These are phyloP conservation scores for Herpetomonas tarakana DNA, from an alignment of 208 protist genomes.

Conservation along the genomic window DNA sequence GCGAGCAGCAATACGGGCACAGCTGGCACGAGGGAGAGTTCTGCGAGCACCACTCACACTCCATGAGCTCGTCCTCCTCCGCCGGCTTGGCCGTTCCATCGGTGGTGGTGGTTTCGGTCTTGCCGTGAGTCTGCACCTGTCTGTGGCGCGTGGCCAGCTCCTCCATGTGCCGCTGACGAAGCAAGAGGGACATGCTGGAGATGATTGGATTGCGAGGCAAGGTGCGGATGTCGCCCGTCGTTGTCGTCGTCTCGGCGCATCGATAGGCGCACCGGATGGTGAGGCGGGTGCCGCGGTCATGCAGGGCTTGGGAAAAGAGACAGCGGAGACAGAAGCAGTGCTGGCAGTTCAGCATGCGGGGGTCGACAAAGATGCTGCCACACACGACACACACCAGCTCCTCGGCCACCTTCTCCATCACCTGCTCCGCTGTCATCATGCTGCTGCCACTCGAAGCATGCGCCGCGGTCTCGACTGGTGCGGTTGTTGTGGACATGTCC, in stretches of 20 bases:
- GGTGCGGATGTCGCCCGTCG: constrained; percentile 38
- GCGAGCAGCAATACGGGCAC: constrained; percentile 39
- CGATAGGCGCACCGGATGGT: constrained; percentile 43
- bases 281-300: constrained; percentile 25
- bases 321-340: constrained; percentile 75
- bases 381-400: constrained; percentile 56
- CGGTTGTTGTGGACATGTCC: too few species aligned
- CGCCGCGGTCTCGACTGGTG: background rate
- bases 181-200: constrained; percentile 22
- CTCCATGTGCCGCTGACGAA: constrained; percentile 16
- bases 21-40: constrained; percentile 21
- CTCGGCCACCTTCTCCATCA: constrained; percentile 22
- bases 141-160: background rate
- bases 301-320: constrained; percentile 29
- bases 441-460: constrained; percentile 10
- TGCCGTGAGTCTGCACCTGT: background rate
- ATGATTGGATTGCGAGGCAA: constrained; percentile 43
- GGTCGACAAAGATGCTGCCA: constrained; percentile 46
- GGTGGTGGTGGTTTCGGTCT: background rate
- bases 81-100: background rate
- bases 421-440: constrained; percentile 4
- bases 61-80: constrained; percentile 16
- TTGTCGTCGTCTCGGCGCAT: constrained; percentile 28
- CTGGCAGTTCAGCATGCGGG: constrained; percentile 62
- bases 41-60: constrained; percentile 49